A percentile compares a stretch with the other conserved stretches of the same genome.
These are phyloP conservation scores for Lichtheimia hyalospora DNA, from an alignment of 371 early-diverging fungal species.

Conservation along the genomic window DNA sequence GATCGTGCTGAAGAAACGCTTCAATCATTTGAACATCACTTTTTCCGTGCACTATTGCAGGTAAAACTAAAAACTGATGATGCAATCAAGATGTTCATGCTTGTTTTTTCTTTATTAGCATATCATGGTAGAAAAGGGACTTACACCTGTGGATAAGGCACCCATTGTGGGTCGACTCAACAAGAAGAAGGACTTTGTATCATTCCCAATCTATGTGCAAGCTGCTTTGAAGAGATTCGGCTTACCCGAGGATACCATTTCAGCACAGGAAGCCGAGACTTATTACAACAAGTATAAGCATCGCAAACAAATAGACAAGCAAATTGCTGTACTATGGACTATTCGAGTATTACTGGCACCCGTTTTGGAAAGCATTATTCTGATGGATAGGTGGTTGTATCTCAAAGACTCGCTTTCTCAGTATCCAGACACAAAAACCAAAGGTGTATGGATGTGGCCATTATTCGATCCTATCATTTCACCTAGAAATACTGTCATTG, in stretches of 20 bases:
- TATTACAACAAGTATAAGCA: constrained; percentile 29
- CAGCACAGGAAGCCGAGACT: constrained; percentile 40
- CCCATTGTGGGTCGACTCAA: constrained; percentile 66
- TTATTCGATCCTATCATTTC: constrained; percentile 39
- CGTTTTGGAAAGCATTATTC: constrained; percentile 75
- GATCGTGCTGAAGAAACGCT: constrained; percentile 52
- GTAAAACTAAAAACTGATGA: no score
- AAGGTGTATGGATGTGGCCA: constrained; percentile 44
- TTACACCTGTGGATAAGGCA: constrained; percentile 48
- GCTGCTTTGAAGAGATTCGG: constrained; percentile 44
- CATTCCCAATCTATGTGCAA: constrained; percentile 36
- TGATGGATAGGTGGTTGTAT: constrained; percentile 75
- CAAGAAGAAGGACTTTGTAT: constrained; percentile 44
- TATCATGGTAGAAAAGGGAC: constrained; percentile 53
- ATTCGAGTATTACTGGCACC: constrained; percentile 72
- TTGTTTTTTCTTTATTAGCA: constrained; percentile 30
- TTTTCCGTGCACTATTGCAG: constrained; percentile 72
- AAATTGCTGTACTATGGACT: constrained; percentile 81
- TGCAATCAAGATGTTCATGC: no score
- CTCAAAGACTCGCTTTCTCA: constrained; percentile 44
- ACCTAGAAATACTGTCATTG: constrained; percentile 43
- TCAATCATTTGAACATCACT: constrained; percentile 70
- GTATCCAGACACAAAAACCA: constrained; percentile 6
- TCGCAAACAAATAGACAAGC: constrained; percentile 42
- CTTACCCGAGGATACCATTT: constrained; percentile 44